Evolutionary conservation across 2,329 filamentous ascomycete species (phyloP).

Genomic region (Plenodomus biglobosus): DNA sequence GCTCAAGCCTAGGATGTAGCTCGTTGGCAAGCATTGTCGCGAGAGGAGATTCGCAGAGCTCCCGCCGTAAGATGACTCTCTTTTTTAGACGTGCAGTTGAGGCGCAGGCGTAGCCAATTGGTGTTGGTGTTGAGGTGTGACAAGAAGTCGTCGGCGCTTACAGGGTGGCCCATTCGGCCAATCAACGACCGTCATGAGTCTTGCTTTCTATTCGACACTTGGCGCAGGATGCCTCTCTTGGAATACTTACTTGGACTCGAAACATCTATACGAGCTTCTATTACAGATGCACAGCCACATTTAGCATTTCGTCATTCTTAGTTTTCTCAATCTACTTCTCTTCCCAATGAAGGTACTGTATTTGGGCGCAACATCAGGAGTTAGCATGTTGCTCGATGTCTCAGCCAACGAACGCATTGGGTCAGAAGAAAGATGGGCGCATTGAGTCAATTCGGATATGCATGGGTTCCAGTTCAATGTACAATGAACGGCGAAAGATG

Average conservation of each 20-base stretch:
- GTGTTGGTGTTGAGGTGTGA: conserved; percentile 31
- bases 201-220: neutral
- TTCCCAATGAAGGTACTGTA: no score
- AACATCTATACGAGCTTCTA: neutral
- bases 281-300: neutral
- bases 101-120: conserved; percentile 40
- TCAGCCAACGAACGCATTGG: no score
- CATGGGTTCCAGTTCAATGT: conserved; percentile 9
- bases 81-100: conserved; percentile 31
- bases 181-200: conserved; percentile 16
- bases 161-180: conserved; percentile 19
- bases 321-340: neutral
- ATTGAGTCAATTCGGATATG: neutral
- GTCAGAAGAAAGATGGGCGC: neutral
- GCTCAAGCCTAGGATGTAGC: conserved; percentile 25
- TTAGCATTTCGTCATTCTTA: no score
- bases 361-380: no score
- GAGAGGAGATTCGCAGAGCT: conserved; percentile 34
- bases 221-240: neutral
- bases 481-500: conserved; percentile 14
- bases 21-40: conserved; percentile 24
- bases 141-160: conserved; percentile 35
- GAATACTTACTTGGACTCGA: neutral
- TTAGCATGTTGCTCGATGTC: no score
- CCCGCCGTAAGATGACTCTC: conserved; percentile 28